A percentile compares a stretch with the other conserved stretches of the same genome.
Evolutionary conservation across 331 rosid genomes (phyloP).

Genomic region (Rhamnella rubrinervis): DNA sequence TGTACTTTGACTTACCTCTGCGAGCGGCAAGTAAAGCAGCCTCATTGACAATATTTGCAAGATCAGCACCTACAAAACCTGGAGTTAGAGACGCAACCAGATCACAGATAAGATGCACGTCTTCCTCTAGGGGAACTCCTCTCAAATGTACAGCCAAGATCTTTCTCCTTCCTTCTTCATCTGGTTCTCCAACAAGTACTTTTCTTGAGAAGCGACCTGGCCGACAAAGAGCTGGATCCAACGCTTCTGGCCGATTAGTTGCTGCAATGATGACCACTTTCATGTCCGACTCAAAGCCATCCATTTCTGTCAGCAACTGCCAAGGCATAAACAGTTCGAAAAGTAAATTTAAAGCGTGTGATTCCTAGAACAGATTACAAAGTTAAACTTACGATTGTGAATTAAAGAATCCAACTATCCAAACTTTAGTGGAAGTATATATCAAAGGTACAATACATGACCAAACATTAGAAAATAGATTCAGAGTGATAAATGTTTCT

Average conservation of each 20-base stretch:
- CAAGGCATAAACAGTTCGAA: constrained; percentile 19
- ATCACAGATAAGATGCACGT: constrained; percentile 55
- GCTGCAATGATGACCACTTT: constrained; percentile 92
- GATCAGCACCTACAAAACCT: constrained; percentile 95
- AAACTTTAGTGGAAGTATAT: not conserved
- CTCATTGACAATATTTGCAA: constrained; percentile 87
- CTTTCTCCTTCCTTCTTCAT: constrained; percentile 91
- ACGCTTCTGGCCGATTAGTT: constrained; percentile 87
- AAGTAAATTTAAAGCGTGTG: constrained; percentile 1
- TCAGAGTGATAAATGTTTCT: too few relatives aligned
- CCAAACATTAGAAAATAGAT: too few relatives aligned
- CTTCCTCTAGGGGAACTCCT: constrained; percentile 91
- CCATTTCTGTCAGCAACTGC: constrained; percentile 97
- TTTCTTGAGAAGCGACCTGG: constrained; percentile 98
- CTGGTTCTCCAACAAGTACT: constrained; percentile 87
- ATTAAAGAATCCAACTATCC: constrained; percentile 6
- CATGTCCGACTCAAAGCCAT: constrained; percentile 89
- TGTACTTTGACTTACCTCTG: constrained; percentile 50
- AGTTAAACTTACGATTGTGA: not conserved
- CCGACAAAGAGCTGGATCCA: constrained; percentile 91
- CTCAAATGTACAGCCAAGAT: constrained; percentile 91
- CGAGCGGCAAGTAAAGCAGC: constrained; percentile 97
- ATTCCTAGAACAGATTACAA: not conserved
- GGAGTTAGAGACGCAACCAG: constrained; percentile 81
- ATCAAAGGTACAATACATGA: not conserved